Evolutionary conservation across 2,329 filamentous ascomycete species (phyloP).

Genomic region (Arthrobotrys sinensis): DNA sequence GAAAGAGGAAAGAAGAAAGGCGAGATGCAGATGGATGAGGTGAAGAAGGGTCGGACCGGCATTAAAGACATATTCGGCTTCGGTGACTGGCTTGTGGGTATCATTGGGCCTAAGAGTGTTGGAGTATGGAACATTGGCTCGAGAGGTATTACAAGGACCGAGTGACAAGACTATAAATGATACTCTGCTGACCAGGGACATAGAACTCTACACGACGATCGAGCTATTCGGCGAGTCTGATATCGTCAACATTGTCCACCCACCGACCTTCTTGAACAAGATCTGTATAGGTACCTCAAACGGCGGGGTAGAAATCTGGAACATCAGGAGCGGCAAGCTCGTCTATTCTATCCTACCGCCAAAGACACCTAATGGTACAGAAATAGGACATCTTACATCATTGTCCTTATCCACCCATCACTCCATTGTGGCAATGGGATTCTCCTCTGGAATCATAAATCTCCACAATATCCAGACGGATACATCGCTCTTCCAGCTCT

Average conservation of each 20-base stretch:
- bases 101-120: constrained; percentile 78
- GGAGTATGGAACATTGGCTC: constrained; percentile 90
- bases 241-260: constrained; percentile 63
- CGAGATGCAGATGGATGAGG: constrained; percentile 77
- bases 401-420: constrained; percentile 87
- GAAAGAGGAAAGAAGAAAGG: constrained; percentile 88
- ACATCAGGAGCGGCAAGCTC: constrained; percentile 90
- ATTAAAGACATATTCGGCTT: constrained; percentile 84
- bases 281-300: constrained; percentile 89
- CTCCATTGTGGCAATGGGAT: constrained; percentile 88
- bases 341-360: constrained; percentile 90
- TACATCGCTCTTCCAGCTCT: constrained; percentile 78
- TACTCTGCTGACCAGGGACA: not conserved
- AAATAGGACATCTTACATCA: constrained; percentile 86
- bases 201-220: constrained; percentile 57
- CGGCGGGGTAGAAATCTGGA: constrained; percentile 96
- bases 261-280: constrained; percentile 85
- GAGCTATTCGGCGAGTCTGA: constrained; percentile 60
- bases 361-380: constrained; percentile 68
- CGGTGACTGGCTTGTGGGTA: constrained; percentile 91
- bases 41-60: constrained; percentile 55
- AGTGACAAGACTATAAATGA: not conserved
- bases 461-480: constrained; percentile 88
- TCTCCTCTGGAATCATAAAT: constrained; percentile 81
- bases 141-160: constrained; percentile 72